Percentiles rank a stretch among this genome's conserved stretches.
phyloP scores from a whole-genome alignment of 768 basidiomycete genomes.

The Pleurotus tuoliensis region DNA sequence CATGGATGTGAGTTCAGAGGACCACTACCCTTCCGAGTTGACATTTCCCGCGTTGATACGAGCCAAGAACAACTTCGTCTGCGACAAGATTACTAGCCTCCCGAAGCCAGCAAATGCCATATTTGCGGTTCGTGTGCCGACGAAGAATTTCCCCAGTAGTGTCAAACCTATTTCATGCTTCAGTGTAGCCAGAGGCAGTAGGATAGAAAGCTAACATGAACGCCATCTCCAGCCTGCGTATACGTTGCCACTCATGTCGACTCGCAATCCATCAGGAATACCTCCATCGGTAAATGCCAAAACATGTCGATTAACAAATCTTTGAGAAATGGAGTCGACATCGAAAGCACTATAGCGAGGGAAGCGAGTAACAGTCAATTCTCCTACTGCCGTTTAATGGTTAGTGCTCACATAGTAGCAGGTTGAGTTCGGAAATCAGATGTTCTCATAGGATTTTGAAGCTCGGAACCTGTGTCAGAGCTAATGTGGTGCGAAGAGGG shows the following conservation, averaged over 20 bases:
- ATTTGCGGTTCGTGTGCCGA: constrained; percentile 38
- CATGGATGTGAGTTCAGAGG: no score
- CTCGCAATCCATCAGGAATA: constrained; percentile 62
- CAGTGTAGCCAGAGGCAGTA: not conserved
- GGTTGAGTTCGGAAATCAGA: constrained; percentile 49
- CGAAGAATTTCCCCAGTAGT: constrained; percentile 64
- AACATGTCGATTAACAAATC: constrained; percentile 56
- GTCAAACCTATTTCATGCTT: constrained; percentile 40
- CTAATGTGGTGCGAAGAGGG: constrained; percentile 21
- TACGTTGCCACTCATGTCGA: constrained; percentile 62
- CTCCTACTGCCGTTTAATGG: no score
- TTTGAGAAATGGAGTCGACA: constrained; percentile 49
- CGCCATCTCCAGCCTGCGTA: constrained; percentile 65
- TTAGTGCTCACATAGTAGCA: constrained; percentile 55
- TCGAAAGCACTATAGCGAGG: constrained; percentile 50
- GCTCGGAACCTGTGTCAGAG: constrained; percentile 48
- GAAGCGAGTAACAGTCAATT: not conserved
- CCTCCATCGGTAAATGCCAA: constrained; percentile 67
- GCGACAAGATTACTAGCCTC: constrained; percentile 39
- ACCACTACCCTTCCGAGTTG: not conserved
- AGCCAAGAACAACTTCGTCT: constrained; percentile 44
- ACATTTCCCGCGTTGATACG: constrained; percentile 34
- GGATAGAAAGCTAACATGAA: constrained; percentile 37
- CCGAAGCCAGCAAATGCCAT: constrained; percentile 42
- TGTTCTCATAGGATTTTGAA: constrained; percentile 38